Base-by-base conservation (phyloP, 1,139 yeast species). In the Magnusiomyces sp. region DNA sequence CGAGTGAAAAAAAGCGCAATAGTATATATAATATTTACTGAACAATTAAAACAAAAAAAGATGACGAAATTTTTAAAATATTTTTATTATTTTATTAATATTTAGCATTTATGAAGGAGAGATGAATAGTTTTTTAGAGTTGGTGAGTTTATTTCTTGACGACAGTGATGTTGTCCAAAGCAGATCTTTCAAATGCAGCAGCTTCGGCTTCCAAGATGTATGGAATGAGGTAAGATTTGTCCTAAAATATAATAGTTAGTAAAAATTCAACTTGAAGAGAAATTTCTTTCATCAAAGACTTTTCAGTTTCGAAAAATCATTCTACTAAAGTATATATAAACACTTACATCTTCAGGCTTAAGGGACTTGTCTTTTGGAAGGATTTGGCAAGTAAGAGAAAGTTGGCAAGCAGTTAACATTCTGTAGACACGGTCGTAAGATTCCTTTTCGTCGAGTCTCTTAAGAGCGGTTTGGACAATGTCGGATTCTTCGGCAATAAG, bases 151-250 rank as follows among this genome's bases (percentile, higher is more conserved):
- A 48, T 50, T 53, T 59, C 64, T 58, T 61, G 49, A 61, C 62
- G 19, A 76, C 72, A 59, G 72, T 71, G 56, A 88, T 76, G 76
- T 86, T 84, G 76, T 90, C 95, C 65, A 92, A 80, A 66, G 84
- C 95, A 56, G 77, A 80, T 73, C 84, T 87, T 75, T 90, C 98
- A 59, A 79, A 76, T 48, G 83, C 84, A 71, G 88, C 97, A 65
- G 88, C 89, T 74, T 90, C 97, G 56, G 94, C 95, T 74, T 90
- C 97, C 66, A 90, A 78, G 57, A 90, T 75, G 75, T 85, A 86
- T 61, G 97, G 97, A 56, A 86, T 71, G 66, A 92, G 77, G 72
- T 87, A 89, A 61, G 88, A 83, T 54, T 74, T 75, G 72, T 92
- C 98, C 62, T 59, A 49, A 10, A 46, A 16, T 48, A 41, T 33